Evolutionary conservation across 1,139 yeast genomes (phyloP).

Genomic region (Meyerozyma carpophila): DNA sequence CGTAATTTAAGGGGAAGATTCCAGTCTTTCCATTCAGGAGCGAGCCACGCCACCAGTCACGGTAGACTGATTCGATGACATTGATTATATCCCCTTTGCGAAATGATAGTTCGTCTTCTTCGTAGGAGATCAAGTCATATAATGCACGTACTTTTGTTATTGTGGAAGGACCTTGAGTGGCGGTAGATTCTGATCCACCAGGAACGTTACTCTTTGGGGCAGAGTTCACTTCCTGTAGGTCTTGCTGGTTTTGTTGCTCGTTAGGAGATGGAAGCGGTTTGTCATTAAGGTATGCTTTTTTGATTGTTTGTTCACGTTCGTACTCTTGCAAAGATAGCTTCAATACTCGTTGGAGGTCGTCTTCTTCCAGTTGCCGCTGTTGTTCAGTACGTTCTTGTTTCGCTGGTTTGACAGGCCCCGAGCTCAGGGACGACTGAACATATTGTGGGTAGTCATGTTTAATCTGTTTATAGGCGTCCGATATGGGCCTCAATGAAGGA

Average conservation of each 20-base stretch:
- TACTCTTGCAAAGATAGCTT: conserved; percentile 71
- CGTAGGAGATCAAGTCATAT: conserved; percentile 71
- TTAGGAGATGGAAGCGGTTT: conserved; percentile 9
- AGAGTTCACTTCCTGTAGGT: background rate
- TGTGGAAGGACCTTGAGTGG: conserved; percentile 35
- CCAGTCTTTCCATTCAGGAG: conserved; percentile 71
- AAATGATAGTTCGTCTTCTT: conserved; percentile 67
- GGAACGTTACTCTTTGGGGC: background rate
- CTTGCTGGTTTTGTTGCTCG: conserved; percentile 3
- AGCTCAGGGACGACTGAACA: conserved; percentile 14
- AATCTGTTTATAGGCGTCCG: conserved; percentile 51
- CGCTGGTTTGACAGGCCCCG: conserved; percentile 55
- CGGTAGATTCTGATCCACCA: conserved; percentile 9
- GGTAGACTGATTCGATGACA: conserved; percentile 80
- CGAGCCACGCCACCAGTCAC: conserved; percentile 96
- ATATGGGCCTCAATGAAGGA: conserved; percentile 69
- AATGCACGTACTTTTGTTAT: conserved; percentile 76
- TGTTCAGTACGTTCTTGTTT: conserved; percentile 46
- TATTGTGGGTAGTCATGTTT: conserved; percentile 40
- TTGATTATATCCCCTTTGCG: conserved; percentile 73
- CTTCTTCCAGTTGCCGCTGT: conserved; percentile 63
- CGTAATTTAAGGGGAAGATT: conserved; percentile 92
- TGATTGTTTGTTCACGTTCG: conserved; percentile 33
- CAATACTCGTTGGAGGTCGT: conserved; percentile 72
- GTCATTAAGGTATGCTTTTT: conserved; percentile 20